Evolutionary conservation across 75 land plant genomes (phyloP).

Genomic region (Picea sitchensis): DNA sequence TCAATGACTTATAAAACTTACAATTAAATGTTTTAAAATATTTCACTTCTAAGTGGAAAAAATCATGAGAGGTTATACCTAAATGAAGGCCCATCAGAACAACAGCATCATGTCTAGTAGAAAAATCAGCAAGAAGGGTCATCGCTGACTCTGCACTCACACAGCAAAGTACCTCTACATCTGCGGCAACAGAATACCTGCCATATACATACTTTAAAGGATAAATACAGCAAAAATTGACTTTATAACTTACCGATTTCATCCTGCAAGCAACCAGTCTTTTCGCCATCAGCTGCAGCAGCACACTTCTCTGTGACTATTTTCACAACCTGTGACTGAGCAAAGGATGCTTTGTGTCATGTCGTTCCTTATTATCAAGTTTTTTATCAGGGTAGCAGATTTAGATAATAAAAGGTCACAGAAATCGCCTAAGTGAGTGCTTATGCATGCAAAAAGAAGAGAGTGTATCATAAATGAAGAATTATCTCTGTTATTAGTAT

Average conservation of each 20-base stretch:
- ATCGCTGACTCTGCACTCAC: slow-evolving; percentile 13
- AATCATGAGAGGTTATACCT: slow-evolving; percentile 6
- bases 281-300: slow-evolving; percentile 7
- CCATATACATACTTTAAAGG: neutral
- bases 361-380: too few species aligned
- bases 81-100: slow-evolving; percentile 14
- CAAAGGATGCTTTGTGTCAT: neutral
- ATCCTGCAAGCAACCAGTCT: slow-evolving; percentile 8
- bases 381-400: neutral
- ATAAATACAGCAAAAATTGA: neutral
- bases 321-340: slow-evolving; percentile 14
- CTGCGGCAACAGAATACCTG: neutral
- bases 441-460: neutral
- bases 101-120: slow-evolving; percentile 16
- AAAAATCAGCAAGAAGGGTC: slow-evolving; percentile 21
- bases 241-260: slow-evolving; percentile 16
- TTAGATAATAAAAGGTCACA: neutral
- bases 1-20: neutral
- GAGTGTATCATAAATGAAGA: neutral
- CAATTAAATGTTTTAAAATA: neutral
- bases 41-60: neutral
- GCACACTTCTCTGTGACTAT: neutral
- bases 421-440: neutral
- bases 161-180: neutral
- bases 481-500: neutral